Evolutionary conservation across 2,329 filamentous ascomycete species (phyloP).

Genomic region (Penicillium sumatraense): DNA sequence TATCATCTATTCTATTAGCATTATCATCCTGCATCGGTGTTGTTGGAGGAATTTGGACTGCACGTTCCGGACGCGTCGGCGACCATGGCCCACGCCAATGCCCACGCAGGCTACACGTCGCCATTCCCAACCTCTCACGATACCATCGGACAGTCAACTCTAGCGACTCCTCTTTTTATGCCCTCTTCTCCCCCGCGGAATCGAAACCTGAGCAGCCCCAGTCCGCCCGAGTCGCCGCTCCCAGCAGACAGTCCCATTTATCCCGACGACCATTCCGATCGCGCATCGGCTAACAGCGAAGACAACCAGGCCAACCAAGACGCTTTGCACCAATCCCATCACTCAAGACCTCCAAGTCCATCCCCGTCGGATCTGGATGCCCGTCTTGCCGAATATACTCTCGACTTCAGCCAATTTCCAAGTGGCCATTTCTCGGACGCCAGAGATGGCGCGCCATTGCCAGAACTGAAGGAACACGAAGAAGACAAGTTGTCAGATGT

Average conservation of each 20-base stretch:
- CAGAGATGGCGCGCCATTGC: conserved; percentile 29
- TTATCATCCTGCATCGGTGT: conserved; percentile 4
- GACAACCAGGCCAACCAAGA: conserved; percentile 15
- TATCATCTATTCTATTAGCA: not conserved
- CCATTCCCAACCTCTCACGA: conserved; percentile 48
- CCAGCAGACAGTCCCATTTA: conserved; percentile 28
- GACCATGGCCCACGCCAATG: conserved; percentile 46
- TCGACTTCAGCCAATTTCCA: conserved; percentile 45
- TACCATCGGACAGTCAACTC: conserved; percentile 46
- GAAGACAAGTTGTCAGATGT: conserved; percentile 42
- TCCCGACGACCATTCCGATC: conserved; percentile 10
- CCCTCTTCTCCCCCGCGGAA: conserved; percentile 40
- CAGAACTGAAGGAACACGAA: conserved; percentile 30
- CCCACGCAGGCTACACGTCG: conserved; percentile 41
- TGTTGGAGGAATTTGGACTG: not conserved
- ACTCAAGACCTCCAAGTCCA: conserved; percentile 30
- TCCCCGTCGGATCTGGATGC: conserved; percentile 41
- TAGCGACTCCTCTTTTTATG: conserved; percentile 43
- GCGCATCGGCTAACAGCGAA: conserved; percentile 15
- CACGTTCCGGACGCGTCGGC: conserved; percentile 20
- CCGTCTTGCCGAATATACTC: conserved; percentile 44
- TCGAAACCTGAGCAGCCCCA: too few relatives aligned
- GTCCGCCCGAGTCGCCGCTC: conserved; percentile 27
- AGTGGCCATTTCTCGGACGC: conserved; percentile 30
- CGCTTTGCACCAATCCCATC: conserved; percentile 14